These are phyloP conservation scores for Achlya hypogyna DNA, from an alignment of 352 stramenopile species.

Conservation along the genomic window DNA sequence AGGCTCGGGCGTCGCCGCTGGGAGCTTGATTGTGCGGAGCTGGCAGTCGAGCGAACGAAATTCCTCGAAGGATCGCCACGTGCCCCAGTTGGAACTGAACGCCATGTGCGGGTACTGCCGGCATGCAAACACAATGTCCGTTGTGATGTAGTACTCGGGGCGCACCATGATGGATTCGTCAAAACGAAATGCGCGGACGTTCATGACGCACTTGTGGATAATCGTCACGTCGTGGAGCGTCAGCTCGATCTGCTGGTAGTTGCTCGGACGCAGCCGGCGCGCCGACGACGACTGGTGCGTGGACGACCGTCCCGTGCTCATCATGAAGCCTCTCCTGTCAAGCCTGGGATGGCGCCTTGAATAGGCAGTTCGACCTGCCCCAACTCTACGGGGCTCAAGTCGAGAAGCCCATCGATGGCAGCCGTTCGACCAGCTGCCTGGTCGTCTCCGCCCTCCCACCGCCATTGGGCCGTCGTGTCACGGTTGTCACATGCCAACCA, in stretches of 20 bases:
- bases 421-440: background rate
- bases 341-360: too few species aligned
- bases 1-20: background rate
- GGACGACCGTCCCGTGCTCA: background rate
- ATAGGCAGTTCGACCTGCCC: background rate
- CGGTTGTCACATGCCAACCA: too few species aligned
- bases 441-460: background rate
- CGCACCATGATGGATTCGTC: constrained; percentile 70
- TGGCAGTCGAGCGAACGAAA: constrained; percentile 67
- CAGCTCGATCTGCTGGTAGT: constrained; percentile 17
- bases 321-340: too few species aligned
- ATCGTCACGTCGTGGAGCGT: constrained; percentile 52
- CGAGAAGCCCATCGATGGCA: background rate
- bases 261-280: background rate
- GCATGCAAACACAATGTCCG: constrained; percentile 54
- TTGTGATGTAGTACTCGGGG: constrained; percentile 60
- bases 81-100: constrained; percentile 47
- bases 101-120: constrained; percentile 39
- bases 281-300: background rate
- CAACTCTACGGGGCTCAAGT: background rate
- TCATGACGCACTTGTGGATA: constrained; percentile 46
- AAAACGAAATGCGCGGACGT: constrained; percentile 55
- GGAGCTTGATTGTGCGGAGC: constrained; percentile 46
- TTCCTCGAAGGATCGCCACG: constrained; percentile 62
- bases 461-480: too few species aligned